A percentile compares a stretch with the other conserved stretches of the same genome.
phyloP scores from a whole-genome alignment of 352 stramenopile genomes.

The Blastocystis hominis region DNA sequence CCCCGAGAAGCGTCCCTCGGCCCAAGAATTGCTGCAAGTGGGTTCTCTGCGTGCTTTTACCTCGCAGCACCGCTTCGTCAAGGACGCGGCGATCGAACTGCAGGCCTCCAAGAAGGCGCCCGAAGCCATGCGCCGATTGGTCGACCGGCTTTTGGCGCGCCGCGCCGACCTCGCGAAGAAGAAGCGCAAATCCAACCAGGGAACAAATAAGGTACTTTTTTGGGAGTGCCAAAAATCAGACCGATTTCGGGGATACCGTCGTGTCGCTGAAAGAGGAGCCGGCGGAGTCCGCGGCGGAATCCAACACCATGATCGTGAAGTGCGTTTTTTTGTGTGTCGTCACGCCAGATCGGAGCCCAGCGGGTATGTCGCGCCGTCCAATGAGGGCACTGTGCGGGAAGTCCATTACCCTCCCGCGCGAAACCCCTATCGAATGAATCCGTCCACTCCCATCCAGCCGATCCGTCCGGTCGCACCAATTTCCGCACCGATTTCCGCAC shows the following conservation, averaged over 20 bases:
- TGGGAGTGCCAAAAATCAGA: not conserved
- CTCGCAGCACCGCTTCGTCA: conserved; percentile 61
- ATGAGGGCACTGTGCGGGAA: not conserved
- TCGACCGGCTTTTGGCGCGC: conserved; percentile 50
- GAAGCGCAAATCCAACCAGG: not conserved
- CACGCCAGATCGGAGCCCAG: not conserved
- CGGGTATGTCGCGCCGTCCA: not conserved
- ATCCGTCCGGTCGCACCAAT: not conserved
- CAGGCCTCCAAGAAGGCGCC: not conserved
- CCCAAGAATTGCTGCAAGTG: conserved; percentile 69
- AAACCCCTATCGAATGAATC: conserved; percentile 23
- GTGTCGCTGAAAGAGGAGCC: not conserved
- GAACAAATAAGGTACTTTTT: not conserved
- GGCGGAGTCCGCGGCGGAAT: not conserved
- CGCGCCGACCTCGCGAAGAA: conserved; percentile 29
- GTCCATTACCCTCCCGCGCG: not conserved
- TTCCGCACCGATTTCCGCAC: not conserved
- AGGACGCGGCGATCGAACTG: conserved; percentile 58
- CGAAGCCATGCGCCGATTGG: conserved; percentile 53
- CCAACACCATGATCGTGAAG: not conserved
- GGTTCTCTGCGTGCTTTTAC: not conserved
- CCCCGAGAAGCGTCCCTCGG: conserved; percentile 72
- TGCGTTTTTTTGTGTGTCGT: not conserved
- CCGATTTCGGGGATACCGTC: conserved; percentile 48
- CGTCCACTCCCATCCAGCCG: not conserved